These are phyloP conservation scores for Knoxdaviesia capensis DNA, from an alignment of 2,329 filamentous ascomycete species.

Conservation along the genomic window DNA sequence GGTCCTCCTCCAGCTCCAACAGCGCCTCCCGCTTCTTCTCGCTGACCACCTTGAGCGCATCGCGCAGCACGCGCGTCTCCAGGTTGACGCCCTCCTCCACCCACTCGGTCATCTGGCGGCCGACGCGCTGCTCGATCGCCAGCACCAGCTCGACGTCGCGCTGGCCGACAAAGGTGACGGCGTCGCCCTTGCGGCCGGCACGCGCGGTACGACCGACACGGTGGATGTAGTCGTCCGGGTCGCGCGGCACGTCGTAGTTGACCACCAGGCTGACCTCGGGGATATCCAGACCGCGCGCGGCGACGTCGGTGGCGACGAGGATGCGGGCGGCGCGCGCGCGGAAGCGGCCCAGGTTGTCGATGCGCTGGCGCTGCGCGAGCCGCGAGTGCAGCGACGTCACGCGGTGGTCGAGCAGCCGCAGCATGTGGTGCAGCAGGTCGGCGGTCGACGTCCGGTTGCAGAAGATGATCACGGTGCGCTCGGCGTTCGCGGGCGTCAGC, in stretches of 20 bases:
- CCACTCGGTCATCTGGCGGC: constrained; percentile 65
- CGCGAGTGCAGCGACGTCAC: constrained; percentile 82
- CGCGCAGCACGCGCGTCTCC: constrained; percentile 72
- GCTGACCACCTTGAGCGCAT: constrained; percentile 74
- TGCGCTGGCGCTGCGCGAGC: constrained; percentile 67
- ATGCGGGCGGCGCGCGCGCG: constrained; percentile 75
- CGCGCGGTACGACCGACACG: constrained; percentile 86
- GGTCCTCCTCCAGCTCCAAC: constrained; percentile 77
- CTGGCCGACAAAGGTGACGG: constrained; percentile 79
- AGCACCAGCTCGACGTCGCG: constrained; percentile 80
- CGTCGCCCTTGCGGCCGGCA: constrained; percentile 66
- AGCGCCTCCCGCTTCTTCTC: constrained; percentile 88
- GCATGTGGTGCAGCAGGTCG: constrained; percentile 69
- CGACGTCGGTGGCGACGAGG: constrained; percentile 87
- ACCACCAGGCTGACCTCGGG: constrained; percentile 77
- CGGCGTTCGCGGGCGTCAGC: constrained; percentile 52
- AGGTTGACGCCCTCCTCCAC: constrained; percentile 80
- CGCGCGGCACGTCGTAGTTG: constrained; percentile 91
- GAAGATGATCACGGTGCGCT: constrained; percentile 76
- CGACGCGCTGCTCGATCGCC: constrained; percentile 72
- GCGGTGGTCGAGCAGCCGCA: constrained; percentile 70
- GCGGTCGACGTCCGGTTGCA: constrained; percentile 83
- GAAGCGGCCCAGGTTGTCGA: constrained; percentile 78
- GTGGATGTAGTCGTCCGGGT: constrained; percentile 95
- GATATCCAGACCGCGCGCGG: constrained; percentile 85